These are phyloP conservation scores for Podaxis carcinomalis DNA, from an alignment of 768 basidiomycete genomes.

Conservation along the genomic window DNA sequence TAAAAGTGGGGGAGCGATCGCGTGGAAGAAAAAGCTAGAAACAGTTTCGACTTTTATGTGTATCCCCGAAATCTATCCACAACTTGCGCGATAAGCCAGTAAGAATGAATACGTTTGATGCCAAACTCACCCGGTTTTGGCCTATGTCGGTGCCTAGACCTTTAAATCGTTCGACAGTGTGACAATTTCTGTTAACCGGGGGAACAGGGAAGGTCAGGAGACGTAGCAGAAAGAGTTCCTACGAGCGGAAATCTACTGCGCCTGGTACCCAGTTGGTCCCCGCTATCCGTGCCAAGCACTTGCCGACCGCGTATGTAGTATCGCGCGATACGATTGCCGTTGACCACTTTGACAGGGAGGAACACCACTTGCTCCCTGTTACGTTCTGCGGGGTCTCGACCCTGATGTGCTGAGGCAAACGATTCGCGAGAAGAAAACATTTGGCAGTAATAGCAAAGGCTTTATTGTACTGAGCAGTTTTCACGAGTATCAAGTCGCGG, in stretches of 20 bases:
- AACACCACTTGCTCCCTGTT: neutral
- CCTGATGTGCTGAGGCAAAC: neutral
- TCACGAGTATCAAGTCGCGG: conserved; percentile 3
- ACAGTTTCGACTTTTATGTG: conserved; percentile 3
- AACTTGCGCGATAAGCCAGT: neutral
- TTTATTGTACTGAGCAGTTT: neutral
- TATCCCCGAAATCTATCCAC: neutral
- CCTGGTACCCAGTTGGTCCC: neutral
- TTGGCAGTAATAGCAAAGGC: neutral
- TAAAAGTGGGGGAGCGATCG: neutral
- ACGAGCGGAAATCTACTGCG: too few species aligned
- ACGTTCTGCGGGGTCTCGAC: neutral
- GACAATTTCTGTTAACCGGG: neutral
- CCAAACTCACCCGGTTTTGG: neutral
- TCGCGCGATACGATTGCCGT: neutral
- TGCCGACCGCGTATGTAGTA: neutral
- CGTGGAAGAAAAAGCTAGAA: neutral
- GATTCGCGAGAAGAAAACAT: neutral
- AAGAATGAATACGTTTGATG: neutral
- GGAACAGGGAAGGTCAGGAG: neutral
- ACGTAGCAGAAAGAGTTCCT: neutral
- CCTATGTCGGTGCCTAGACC: neutral
- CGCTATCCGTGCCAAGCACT: neutral
- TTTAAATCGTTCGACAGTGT: neutral
- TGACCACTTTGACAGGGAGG: neutral